phyloP scores from a whole-genome alignment of 768 basidiomycete genomes.

The Mycena filopes region DNA sequence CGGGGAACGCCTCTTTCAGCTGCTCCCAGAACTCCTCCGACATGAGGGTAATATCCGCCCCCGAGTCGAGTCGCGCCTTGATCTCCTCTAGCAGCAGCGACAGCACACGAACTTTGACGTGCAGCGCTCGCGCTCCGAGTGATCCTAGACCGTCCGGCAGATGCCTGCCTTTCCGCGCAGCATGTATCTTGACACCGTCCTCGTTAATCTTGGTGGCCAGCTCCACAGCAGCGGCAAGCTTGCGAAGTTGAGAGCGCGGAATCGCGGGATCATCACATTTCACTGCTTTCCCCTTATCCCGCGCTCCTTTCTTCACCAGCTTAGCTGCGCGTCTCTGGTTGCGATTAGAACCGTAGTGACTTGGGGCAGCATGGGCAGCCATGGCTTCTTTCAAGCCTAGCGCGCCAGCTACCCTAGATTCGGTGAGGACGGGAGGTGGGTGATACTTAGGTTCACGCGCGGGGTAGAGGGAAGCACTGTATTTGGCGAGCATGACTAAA shows the following conservation, averaged over 20 bases:
- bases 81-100: too few relatives aligned
- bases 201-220: not conserved
- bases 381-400: too few relatives aligned
- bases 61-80: too few relatives aligned
- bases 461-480: slow-evolving; percentile 1
- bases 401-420: not conserved
- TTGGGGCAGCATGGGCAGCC: too few relatives aligned
- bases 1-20: too few relatives aligned
- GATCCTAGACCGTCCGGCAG: not conserved
- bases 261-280: not conserved
- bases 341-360: too few relatives aligned
- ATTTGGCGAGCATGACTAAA: slow-evolving; percentile 31
- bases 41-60: not conserved
- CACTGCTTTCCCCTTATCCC: not conserved
- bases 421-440: not conserved
- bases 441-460: not conserved
- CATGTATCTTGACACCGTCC: not conserved
- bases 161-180: not conserved
- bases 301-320: not conserved
- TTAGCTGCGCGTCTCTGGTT: too few relatives aligned
- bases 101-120: too few relatives aligned
- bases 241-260: not conserved
- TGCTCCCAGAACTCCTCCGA: not conserved
- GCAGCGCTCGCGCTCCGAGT: too few relatives aligned
- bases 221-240: not conserved